phyloP scores from a whole-genome alignment of 345 rosid species.

The Nasturtium officinale region DNA sequence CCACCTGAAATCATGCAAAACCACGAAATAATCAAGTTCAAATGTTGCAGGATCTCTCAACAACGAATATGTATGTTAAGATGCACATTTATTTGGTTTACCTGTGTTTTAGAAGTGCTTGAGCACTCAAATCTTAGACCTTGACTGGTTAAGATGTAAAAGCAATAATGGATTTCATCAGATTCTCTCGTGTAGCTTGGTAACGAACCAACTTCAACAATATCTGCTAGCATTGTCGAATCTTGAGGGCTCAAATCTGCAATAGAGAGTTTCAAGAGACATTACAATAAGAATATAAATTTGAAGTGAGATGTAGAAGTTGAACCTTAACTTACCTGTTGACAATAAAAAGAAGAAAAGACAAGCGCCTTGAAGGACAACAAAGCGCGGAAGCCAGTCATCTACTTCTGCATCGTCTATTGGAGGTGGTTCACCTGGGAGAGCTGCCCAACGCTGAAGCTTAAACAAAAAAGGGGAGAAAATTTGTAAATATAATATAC shows the following conservation, averaged over 20 bases:
- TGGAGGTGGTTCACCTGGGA: slow-evolving; percentile 94
- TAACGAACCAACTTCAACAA: slow-evolving; percentile 70
- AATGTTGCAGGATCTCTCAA: not conserved
- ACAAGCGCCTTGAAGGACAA: slow-evolving; percentile 90
- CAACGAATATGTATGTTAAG: not conserved
- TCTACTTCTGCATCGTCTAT: slow-evolving; percentile 90
- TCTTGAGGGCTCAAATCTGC: slow-evolving; percentile 97
- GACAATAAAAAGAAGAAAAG: slow-evolving; percentile 76
- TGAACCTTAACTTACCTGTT: slow-evolving; percentile 57
- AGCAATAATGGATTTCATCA: slow-evolving; percentile 58
- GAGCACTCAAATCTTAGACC: slow-evolving; percentile 89
- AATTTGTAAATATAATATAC: not conserved
- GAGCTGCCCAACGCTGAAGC: slow-evolving; percentile 87
- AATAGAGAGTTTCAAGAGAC: slow-evolving; percentile 25
- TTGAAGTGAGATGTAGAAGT: not conserved
- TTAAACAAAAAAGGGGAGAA: not conserved
- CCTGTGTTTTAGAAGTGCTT: slow-evolving; percentile 74
- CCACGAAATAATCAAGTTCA: not conserved
- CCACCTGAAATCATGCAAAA: slow-evolving; percentile 51
- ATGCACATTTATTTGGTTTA: slow-evolving; percentile 23
- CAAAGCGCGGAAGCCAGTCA: slow-evolving; percentile 97
- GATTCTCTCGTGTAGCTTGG: slow-evolving; percentile 73
- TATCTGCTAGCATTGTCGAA: slow-evolving; percentile 77
- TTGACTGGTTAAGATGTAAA: slow-evolving; percentile 71
- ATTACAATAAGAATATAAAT: not conserved